Conservation (phyloP, 768 basidiomycete species). For the Mycena chlorophos region DNA sequence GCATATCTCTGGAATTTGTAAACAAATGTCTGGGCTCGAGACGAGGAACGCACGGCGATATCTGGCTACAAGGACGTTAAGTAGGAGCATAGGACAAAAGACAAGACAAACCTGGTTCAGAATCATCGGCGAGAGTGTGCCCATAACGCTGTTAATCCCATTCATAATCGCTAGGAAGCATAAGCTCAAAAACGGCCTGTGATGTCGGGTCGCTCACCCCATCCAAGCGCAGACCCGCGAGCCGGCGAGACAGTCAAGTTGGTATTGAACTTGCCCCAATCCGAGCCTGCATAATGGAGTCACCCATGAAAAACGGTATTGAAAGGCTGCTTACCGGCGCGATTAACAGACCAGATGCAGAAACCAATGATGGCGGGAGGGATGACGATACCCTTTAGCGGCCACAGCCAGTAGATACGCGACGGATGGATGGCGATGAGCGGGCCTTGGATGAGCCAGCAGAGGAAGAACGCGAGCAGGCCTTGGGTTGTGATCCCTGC, state of each 20-base stretch:
- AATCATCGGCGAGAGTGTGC: slow-evolving; percentile 20
- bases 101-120: slow-evolving; percentile 1
- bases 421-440: slow-evolving; percentile 21
- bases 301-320: neutral
- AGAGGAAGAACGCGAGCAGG: slow-evolving; percentile 23
- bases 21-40: neutral
- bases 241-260: slow-evolving; percentile 15
- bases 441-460: slow-evolving; percentile 22
- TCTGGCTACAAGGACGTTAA: slow-evolving; percentile 1
- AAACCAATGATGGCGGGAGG: slow-evolving; percentile 19
- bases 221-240: slow-evolving; percentile 15
- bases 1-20: slow-evolving; percentile 19
- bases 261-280: slow-evolving; percentile 19
- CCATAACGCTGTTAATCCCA: slow-evolving; percentile 23
- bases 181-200: neutral
- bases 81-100: neutral
- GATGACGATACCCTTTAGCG: slow-evolving; percentile 15
- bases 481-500: slow-evolving; percentile 23
- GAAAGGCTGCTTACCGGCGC: slow-evolving; percentile 9
- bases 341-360: slow-evolving; percentile 20
- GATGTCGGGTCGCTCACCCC: slow-evolving; percentile 7
- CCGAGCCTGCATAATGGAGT: neutral
- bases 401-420: slow-evolving; percentile 22
- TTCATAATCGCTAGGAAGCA: slow-evolving; percentile 5
- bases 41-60: slow-evolving; percentile 6